phyloP scores from a whole-genome alignment of 352 stramenopile species.

The Globisporangium parvum region DNA sequence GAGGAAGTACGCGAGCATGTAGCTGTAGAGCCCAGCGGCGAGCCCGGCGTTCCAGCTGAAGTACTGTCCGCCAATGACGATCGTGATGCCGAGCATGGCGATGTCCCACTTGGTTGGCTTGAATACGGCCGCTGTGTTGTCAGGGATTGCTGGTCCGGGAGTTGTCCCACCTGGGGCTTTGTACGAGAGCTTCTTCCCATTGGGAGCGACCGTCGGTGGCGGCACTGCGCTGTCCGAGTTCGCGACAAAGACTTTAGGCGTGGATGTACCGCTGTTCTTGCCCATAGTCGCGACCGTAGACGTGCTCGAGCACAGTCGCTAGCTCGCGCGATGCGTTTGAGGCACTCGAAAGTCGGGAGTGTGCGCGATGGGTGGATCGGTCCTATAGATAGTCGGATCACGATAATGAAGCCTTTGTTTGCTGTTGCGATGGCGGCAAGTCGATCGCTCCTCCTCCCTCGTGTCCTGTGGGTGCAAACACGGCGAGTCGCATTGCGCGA shows the following conservation, averaged over 20 bases:
- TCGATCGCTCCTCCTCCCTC: no score
- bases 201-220: background rate
- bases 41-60: conserved; percentile 32
- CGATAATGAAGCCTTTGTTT: no score
- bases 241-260: conserved; percentile 4
- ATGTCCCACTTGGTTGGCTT: conserved; percentile 31
- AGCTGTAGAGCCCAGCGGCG: conserved; percentile 16
- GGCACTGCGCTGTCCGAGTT: conserved; percentile 2
- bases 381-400: no score
- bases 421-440: no score
- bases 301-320: no score
- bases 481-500: no score
- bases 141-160: background rate
- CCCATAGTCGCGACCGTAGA: no score
- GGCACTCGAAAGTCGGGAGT: no score
- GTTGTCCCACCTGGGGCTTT: background rate
- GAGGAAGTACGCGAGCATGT: conserved; percentile 19
- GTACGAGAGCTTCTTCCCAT: no score
- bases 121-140: background rate
- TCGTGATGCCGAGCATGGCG: conserved; percentile 26
- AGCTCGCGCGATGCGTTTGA: no score
- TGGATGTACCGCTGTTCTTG: background rate
- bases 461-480: no score
- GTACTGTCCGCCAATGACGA: conserved; percentile 30
- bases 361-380: no score